These are phyloP conservation scores for Phytopythium cucurbitacearum DNA, from an alignment of 352 stramenopile genomes.

Conservation along the genomic window DNA sequence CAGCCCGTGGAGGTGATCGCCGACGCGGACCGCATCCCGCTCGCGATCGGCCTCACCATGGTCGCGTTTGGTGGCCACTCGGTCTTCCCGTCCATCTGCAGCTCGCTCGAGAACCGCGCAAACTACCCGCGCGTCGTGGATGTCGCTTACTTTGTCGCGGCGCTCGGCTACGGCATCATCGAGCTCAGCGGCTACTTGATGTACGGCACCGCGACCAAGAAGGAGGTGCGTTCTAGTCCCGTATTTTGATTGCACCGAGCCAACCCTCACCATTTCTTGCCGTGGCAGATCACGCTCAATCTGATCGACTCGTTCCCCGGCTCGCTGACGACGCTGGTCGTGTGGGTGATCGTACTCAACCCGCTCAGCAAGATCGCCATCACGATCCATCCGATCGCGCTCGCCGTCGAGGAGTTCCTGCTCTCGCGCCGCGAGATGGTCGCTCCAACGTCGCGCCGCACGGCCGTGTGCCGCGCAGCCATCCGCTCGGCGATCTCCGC, in stretches of 20 bases:
- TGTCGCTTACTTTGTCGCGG: conserved; percentile 70
- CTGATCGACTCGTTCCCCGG: conserved; percentile 66
- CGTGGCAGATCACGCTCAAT: conserved; percentile 62
- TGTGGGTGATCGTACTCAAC: conserved; percentile 85
- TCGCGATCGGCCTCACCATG: conserved; percentile 83
- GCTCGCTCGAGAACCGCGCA: conserved; percentile 59
- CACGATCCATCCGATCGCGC: conserved; percentile 73
- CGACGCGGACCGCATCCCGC: conserved; percentile 59
- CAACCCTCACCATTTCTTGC: neutral
- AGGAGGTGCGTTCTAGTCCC: conserved; percentile 27
- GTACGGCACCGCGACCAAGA: conserved; percentile 72
- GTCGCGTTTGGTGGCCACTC: conserved; percentile 86
- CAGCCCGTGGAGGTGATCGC: conserved; percentile 61
- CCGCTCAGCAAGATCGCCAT: conserved; percentile 88
- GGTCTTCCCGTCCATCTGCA: conserved; percentile 88
- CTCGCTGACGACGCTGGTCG: conserved; percentile 52
- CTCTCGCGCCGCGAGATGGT: conserved; percentile 40
- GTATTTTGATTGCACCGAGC: conserved; percentile 2
- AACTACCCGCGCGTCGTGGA: conserved; percentile 69
- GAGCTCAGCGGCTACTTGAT: conserved; percentile 80
- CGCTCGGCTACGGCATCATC: conserved; percentile 68
- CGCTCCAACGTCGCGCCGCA: conserved; percentile 21
- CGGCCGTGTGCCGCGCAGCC: conserved; percentile 49
- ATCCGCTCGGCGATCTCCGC: conserved; percentile 61
- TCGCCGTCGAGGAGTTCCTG: conserved; percentile 72